Evolutionary conservation across 139 green algal genomes (phyloP).

Genomic region (Trebouxia sp.): DNA sequence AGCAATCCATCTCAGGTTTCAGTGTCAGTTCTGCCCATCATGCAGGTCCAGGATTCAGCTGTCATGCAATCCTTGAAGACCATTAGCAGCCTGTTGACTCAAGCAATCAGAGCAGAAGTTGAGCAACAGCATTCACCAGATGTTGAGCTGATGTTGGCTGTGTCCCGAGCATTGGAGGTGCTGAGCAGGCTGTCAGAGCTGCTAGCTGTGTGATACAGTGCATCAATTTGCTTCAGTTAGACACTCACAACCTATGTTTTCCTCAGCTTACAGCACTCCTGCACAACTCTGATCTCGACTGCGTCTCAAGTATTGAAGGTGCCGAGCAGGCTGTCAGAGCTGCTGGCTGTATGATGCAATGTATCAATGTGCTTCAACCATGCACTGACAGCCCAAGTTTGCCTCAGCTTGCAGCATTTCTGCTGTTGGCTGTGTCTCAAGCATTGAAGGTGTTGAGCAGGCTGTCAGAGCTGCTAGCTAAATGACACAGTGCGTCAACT

Average conservation of each 20-base stretch:
- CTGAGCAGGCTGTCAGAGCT: slow-evolving; percentile 5
- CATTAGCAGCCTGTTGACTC: not conserved
- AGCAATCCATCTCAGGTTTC: no score
- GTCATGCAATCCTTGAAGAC: no score
- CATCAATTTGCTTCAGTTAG: no score
- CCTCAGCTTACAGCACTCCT: no score
- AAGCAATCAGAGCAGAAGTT: not conserved
- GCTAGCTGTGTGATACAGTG: not conserved
- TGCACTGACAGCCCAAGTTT: no score
- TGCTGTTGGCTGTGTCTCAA: not conserved
- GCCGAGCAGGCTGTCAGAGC: not conserved
- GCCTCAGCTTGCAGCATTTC: no score
- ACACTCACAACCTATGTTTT: no score
- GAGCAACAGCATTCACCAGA: not conserved
- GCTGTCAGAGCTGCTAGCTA: not conserved
- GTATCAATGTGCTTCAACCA: no score
- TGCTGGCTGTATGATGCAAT: not conserved
- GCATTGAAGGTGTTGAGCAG: slow-evolving; percentile 8
- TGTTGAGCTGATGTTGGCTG: not conserved
- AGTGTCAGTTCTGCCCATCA: not conserved
- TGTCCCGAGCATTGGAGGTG: not conserved
- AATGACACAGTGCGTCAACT: not conserved
- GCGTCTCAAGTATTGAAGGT: not conserved
- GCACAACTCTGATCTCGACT: not conserved
- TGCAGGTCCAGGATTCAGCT: not conserved